Conservation (phyloP, 2,329 filamentous ascomycete species). For the Gliomastix tumulicola region DNA sequence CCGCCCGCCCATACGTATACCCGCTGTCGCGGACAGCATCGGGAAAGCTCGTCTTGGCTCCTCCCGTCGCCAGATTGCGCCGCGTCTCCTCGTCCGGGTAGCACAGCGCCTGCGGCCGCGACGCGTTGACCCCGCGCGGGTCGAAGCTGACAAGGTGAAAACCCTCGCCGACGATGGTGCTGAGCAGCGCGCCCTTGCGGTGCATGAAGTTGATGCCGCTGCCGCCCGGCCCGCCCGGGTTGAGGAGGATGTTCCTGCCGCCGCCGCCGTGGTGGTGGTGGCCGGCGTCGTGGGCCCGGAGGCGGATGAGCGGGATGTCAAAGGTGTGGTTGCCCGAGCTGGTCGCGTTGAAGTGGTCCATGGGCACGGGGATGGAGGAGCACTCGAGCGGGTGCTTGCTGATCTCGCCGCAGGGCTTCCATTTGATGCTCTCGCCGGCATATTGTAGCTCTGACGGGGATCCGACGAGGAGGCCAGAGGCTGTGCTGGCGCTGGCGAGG, state of each 20-base stretch:
- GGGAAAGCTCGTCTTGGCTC: too few relatives aligned
- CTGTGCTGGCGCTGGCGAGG: too few relatives aligned
- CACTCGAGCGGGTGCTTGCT: slow-evolving; percentile 31
- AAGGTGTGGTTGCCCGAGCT: slow-evolving; percentile 28
- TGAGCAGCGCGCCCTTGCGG: slow-evolving; percentile 24
- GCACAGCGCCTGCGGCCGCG: slow-evolving; percentile 23
- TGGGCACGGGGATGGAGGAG: slow-evolving; percentile 32
- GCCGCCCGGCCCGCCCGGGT: slow-evolving; percentile 40
- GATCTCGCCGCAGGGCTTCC: slow-evolving; percentile 29
- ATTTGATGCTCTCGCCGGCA: slow-evolving; percentile 25
- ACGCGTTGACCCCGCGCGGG: slow-evolving; percentile 32
- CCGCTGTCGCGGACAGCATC: slow-evolving; percentile 20
- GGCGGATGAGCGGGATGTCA: slow-evolving; percentile 33
- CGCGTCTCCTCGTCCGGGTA: slow-evolving; percentile 27
- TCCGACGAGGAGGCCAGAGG: too few relatives aligned
- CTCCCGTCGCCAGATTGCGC: too few relatives aligned
- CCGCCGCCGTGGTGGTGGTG: too few relatives aligned
- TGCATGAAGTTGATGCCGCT: slow-evolving; percentile 30
- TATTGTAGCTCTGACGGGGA: too few relatives aligned
- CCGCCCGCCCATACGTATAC: slow-evolving; percentile 31
- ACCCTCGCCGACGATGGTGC: slow-evolving; percentile 26
- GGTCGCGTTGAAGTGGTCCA: slow-evolving; percentile 33
- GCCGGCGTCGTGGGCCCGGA: slow-evolving; percentile 32
- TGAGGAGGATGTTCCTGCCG: slow-evolving; percentile 29
- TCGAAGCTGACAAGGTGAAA: slow-evolving; percentile 41